Evolutionary conservation across 257 asterid species (phyloP), one percentile per base, ranked within the genome.

Genomic region (Fraxinus americana): DNA sequence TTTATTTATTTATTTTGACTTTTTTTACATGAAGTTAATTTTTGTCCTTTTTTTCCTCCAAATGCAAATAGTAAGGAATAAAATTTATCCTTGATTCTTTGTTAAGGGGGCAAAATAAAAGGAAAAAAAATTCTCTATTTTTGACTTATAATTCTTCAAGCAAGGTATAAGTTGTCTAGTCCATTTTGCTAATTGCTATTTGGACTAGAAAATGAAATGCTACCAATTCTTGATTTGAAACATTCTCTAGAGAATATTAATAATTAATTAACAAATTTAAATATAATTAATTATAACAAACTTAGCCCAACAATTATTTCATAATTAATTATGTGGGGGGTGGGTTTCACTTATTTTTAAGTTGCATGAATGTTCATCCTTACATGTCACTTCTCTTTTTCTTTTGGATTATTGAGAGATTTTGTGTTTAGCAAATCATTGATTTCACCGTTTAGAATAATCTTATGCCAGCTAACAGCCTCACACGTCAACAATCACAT

Each of bases 91-190:
- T 1, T 1, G 66, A 54, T 54, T 54, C 14, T n/a, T 59, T 21
- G 67, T 21, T 23, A 21, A 54, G 65, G 34, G 68, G 16, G 10
- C 68, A 11, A 12, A 11, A 41, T 41, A 41, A 41, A 41, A 21
- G 25, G 10, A 61, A 41, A 21, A 61, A 7, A 57, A 3, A 1
- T 30, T 61, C 34, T 61, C 7, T 4, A 19, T 54, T 21, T 54
- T n/a, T 21, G 34, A 61, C 32, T 23, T 61, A 17, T 61, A 61
- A 61, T 21, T 61, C 59, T 74, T 74, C 34, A 75, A 82, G 83
- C 80, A 78, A 78, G 34, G 77, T 52, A 52, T 65, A 57, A 65
- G 83, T 71, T 82, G 86, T n/a, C 29, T 72, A 14, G 83, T 79
- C 86, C 59, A 79, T 83, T 79, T 72, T 35, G 16, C 61, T 2